Base-by-base conservation (phyloP, 257 asterid species). In the Voacanga thouarsii region DNA sequence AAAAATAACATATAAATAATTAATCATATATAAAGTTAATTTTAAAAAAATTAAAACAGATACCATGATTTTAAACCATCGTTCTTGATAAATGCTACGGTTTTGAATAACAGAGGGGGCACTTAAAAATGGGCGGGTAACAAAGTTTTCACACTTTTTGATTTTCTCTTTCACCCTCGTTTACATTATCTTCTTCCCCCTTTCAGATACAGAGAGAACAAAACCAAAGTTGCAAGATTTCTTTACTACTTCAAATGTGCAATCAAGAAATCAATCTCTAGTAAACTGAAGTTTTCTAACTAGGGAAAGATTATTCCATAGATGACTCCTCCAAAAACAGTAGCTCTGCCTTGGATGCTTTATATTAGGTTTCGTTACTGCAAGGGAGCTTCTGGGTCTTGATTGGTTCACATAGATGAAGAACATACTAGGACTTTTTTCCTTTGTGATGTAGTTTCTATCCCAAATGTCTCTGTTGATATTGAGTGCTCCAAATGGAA, bases 341-440 rank as follows among this genome's bases (percentile, higher is more conserved):
- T 60, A 5, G 15, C 28, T 50, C 50, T 7, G 57, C 51, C 53
- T 74, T 82, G 28, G 92, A 88, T 84, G 89, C 97, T 50, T 80
- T 96, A 96, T 85, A 96, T 93, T 76, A 90, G 99, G 89, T 87
- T 96, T 57, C 82, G 93, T 61, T 96, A 96, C 77, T 96, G 99
- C 74, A 96, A 96, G 82, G 99, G 99, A 56, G 88, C 93, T 1
- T 91, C 97, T 19, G 94, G 96, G 63, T 93, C 99, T 16, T 90
- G 97, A 37, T 85, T 96, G 72, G 87, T 94, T 74, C 89, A 80
- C 82, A 75, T 96, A 67, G 96, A 96, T 78, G 96, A 92, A 63
- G 83, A 86, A 16, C 81, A 81, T 33, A 88, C 84, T 1, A 76
- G 78, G 73, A 87, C 87, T 81, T 94, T 96, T 70, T 78, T 86